Conservation (phyloP, 2,329 filamentous ascomycete species). For the Stachybotrys chartarum region DNA sequence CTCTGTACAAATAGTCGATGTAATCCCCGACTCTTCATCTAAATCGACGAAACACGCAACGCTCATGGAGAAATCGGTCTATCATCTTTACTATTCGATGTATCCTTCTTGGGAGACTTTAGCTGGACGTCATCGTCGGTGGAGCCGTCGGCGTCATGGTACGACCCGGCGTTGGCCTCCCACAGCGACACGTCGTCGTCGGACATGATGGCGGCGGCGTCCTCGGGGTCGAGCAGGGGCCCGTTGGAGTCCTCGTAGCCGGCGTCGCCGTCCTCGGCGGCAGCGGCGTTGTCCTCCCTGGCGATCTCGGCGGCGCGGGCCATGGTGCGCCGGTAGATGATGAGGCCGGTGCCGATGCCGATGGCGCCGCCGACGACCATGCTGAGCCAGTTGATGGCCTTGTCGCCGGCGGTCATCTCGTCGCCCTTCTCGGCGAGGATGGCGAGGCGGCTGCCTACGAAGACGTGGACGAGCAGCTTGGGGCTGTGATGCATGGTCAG, state of each 20-base stretch:
- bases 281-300: constrained; percentile 29
- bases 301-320: constrained; percentile 53
- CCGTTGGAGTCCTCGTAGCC: constrained; percentile 39
- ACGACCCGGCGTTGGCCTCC: constrained; percentile 25
- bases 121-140: constrained; percentile 23
- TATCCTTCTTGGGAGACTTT: neutral
- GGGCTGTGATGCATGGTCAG: constrained; percentile 41
- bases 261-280: constrained; percentile 25
- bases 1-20: too few relatives aligned
- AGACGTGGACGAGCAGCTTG: constrained; percentile 86
- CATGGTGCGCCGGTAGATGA: constrained; percentile 75
- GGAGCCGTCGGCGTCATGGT: constrained; percentile 19
- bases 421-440: constrained; percentile 76
- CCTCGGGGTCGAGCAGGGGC: constrained; percentile 37
- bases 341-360: constrained; percentile 68
- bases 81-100: neutral
- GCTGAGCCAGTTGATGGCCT: constrained; percentile 74
- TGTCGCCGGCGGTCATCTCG: constrained; percentile 72
- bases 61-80: neutral
- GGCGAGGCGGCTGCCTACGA: constrained; percentile 80
- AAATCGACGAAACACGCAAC: too few relatives aligned
- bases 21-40: too few relatives aligned
- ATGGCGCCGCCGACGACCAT: constrained; percentile 66
- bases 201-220: constrained; percentile 47
- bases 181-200: constrained; percentile 54